These are phyloP conservation scores for Geranium incanum DNA, from an alignment of 441 rosid genomes.

Conservation along the genomic window DNA sequence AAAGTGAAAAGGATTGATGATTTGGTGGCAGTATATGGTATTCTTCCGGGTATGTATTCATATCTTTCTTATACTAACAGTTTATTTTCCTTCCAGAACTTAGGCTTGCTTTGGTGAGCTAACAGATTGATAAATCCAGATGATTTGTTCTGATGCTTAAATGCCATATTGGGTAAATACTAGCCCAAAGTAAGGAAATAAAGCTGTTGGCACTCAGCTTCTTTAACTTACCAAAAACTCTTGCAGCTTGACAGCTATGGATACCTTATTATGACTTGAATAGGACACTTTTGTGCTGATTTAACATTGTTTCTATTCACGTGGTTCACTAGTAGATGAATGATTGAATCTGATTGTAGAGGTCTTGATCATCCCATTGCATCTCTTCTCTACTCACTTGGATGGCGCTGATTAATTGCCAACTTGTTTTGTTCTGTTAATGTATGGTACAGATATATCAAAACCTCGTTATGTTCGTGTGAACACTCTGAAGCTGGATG, in stretches of 20 bases:
- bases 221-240: neutral
- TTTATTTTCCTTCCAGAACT: neutral
- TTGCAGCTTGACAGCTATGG: neutral
- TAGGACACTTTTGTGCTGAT: neutral
- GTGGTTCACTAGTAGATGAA: neutral
- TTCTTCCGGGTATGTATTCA: slow-evolving; percentile 36
- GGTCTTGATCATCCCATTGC: neutral
- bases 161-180: neutral
- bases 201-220: neutral
- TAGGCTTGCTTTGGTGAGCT: neutral
- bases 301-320: neutral
- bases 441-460: slow-evolving; percentile 42
- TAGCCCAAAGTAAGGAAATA: neutral
- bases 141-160: neutral
- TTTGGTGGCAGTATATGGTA: slow-evolving; percentile 41
- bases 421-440: slow-evolving; percentile 15
- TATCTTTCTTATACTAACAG: slow-evolving; percentile 8
- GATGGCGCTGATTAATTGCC: neutral
- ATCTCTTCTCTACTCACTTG: neutral
- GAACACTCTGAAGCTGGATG: slow-evolving; percentile 68
- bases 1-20: slow-evolving; percentile 47
- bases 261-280: neutral
- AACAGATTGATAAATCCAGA: neutral
- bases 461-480: slow-evolving; percentile 82
- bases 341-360: neutral